Evolutionary conservation across 164 flowering plant genomes (phyloP), one percentile per base, ranked within the genome.

Genomic region (Chimonanthus praecox): DNA sequence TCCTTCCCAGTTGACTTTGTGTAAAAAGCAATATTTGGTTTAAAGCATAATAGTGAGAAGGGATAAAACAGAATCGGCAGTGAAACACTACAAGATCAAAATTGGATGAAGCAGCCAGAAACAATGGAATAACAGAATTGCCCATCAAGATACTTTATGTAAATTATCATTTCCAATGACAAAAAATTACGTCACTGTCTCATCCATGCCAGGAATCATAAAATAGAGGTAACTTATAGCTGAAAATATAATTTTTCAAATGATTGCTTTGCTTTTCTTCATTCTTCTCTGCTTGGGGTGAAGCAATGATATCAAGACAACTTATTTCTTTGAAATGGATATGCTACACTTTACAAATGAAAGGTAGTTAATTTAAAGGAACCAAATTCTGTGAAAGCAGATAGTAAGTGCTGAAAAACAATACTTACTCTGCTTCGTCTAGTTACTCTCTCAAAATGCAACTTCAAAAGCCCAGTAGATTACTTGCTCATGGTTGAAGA

Each of bases 401-500:
- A 2, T 10, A 9, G 20, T 18, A n/a, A 48, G 45, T 8, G 15
- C 45, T 10, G 48, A 2, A 8, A 8, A 66, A 11, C 68, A 44
- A 43, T 66, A 46, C 68, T 48, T 66, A 7, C 68, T 10, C 33
- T 33, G 33, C 33, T 33, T 33, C 33, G 33, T 1, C 33, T 33
- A 33, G 68, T 4, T 10, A 66, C n/a, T 9, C 68, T 66, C 48
- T 44, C 33, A 16, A 68, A 18, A 33, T 20, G 73, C 18, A n/a
- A 49, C 11, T 21, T 54, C 16, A 21, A 45, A 33, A 70, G 64
- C 64, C 16, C 64, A 10, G 44, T 4, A 9, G 61, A 50, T 65
- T 49, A 72, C 47, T 72, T 89, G 87, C 87, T 90, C 90, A 93
- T 79, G 47, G 90, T 87, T 71, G 97, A 82, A 58, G 97, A 93